Evolutionary conservation across 1,284 basidiomycete genomes (phyloP), one percentile per base, ranked within the genome.

Genomic region (Schizopora paradoxa): DNA sequence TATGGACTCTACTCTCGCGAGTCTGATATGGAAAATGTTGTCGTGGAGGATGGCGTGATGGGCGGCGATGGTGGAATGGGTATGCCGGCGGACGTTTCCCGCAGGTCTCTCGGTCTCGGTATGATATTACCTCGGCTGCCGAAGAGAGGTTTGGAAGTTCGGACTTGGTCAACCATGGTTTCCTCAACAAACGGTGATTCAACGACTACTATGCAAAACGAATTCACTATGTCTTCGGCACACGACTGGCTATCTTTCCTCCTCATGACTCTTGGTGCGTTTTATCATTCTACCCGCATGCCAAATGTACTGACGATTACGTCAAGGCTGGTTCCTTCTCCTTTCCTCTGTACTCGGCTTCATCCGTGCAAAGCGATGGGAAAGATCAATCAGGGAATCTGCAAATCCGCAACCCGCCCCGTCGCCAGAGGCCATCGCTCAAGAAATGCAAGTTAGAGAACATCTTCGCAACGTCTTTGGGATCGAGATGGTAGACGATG

Each of bases 181-280:
- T n/a, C 11, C 36, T 19, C 21, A 39, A 27, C 31, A 45, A 10
- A 33, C 45, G n/a, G 40, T 19, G 10, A 33, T n/a, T n/a, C n/a
- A n/a, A n/a, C n/a, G n/a, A n/a, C n/a, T n/a, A n/a, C n/a, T 14
- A 23, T 21, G 18, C 49, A 55, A 54, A 41, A 49, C 35, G 49
- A 44, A 33, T 45, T 51, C 40, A 48, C 61, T 32, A 57, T 61
- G 1, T 57, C 56, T 21, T 61, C 61, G 22, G 69, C 71, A 29
- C 77, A 70, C 57, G 90, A 93, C 54, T 95, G 89, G 88, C 67
- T 96, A 28, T 81, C 89, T 1, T 92, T 95, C 67, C 66, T 95
- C 43, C 76, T 96, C 58, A 96, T 96, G 89, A 87, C 84, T 0
- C 56, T 92, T 28, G 88, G 87, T 83, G 49, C 43, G 70, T 54